Evolutionary conservation across 176 grass and related monocot genomes (phyloP), one percentile per base, ranked within the genome.

Genomic region (Avena insularis): DNA sequence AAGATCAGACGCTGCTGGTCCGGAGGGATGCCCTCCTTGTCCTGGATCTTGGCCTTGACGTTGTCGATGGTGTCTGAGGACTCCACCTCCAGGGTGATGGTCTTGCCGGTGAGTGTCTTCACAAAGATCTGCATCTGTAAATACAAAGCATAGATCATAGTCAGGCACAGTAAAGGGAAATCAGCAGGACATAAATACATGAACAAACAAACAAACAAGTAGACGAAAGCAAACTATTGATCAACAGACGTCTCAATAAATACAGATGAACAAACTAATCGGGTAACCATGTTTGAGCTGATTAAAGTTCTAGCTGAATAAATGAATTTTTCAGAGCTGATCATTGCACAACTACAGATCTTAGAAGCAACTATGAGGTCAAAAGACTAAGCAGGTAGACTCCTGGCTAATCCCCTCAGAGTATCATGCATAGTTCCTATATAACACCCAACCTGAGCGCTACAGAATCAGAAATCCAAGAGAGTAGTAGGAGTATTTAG

Each of bases 1-100:
- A 93, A 93, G 50, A 93, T 91, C 0, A 93, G 72, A 8, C 89
- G 77, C 55, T 93, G 92, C 92, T 94, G 92, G 58, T 93, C 92
- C 20, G 89, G 92, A 0, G 89, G 92, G 1, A 93, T 93, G 13
- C 92, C 92, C 54, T 93, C 92, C 89, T 93, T 93, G 73, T 93
- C 92, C 86, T 93, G 92, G 65, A 93, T 93, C 74, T 93, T 93
- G 0, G 92, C 79, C 66, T 93, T 93, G 0, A 93, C 92, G 0
- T 93, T 93, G 49, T 93, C 92, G 0, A 93, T 93, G 0, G 92
- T 93, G 64, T 93, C 92, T 0, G 92, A 93, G 2, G 71, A 82
- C 81, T 93, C 91, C 0, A 93, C 91, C 88, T 93, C 91, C 0
- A 92, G 49, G 2, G 91, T 92, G 55, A 93, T 93, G 48, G 91